Evolutionary conservation across 192 early-diverging fungal genomes (phyloP), one percentile per base, ranked within the genome.

Genomic region (Geosiphon pyriformis): DNA sequence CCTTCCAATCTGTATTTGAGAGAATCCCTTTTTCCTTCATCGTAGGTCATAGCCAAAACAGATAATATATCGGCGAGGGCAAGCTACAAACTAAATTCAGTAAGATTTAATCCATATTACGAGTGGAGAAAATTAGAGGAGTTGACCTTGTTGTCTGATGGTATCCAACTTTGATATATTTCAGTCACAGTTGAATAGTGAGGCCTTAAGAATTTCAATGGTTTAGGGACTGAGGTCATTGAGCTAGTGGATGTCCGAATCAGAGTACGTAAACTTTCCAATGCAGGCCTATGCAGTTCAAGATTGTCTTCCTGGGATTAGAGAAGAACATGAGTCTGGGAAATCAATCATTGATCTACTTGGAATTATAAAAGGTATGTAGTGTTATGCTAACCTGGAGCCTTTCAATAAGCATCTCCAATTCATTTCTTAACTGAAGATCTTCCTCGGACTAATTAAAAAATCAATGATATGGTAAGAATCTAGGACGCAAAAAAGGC

Each of bases 151-250:
- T 93, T 85, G 71, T 87, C 81, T 20, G 65, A 75, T 65, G 80
- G 68, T 80, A 74, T 63, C 95, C 95, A 98, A 12, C 70, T 74
- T 15, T 86, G 83, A 67, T 89, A 91, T 26, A 93, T 73, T 15
- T 79, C 79, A 42, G 77, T 72, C 59, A 98, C 69, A 3, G 83
- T 80, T 50, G 72, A 70, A 75, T 96, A 97, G 61, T 94, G 91
- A 35, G 87, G 87, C 61, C 95, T 84, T 59, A 99, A 76, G 68
- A 91, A 99, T 78, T 99, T 99, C 71, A 99, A 84, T 26, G 95
- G 95, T 74, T 99, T 99, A 54, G 97, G 95, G 3, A 98, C 97
- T n/a, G 94, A 93, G 6, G 97, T 97, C 97, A 99, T 99, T 48
- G 97, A 99, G 61, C 88, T 91, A 2, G 95, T 94, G 7, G 93